These are phyloP conservation scores for Tulasnella sp. DNA, from an alignment of 768 basidiomycete species.

Conservation along the genomic window DNA sequence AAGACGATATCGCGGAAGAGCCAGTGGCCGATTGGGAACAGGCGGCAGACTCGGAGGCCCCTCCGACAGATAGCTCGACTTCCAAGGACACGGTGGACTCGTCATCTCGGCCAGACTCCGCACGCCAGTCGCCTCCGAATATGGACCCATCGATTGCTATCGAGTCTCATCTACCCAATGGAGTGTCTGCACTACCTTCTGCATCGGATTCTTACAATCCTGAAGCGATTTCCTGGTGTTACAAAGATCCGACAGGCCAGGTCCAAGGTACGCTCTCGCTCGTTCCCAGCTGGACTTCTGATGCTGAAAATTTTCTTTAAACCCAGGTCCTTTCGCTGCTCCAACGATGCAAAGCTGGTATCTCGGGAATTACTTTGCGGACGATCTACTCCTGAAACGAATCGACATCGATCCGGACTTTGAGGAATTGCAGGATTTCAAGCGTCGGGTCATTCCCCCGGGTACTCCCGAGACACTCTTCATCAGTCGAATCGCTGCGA, in stretches of 20 bases:
- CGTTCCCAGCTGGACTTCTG: neutral
- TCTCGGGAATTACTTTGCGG: slow-evolving; percentile 83
- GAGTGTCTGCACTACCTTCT: neutral
- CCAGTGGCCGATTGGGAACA: slow-evolving; percentile 30
- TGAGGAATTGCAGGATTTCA: slow-evolving; percentile 45
- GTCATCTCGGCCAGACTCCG: neutral
- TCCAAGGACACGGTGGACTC: neutral
- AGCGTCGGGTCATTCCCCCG: slow-evolving; percentile 40
- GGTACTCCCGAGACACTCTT: slow-evolving; percentile 44
- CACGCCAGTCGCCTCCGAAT: neutral
- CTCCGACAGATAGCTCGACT: neutral
- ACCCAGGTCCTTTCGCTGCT: slow-evolving; percentile 82
- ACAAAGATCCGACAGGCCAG: slow-evolving; percentile 89
- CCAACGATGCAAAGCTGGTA: slow-evolving; percentile 95
- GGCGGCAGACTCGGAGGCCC: neutral
- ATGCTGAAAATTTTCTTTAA: neutral
- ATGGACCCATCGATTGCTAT: neutral
- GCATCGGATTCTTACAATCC: neutral
- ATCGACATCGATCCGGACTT: slow-evolving; percentile 42
- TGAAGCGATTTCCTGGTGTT: slow-evolving; percentile 77
- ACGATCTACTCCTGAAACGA: slow-evolving; percentile 76
- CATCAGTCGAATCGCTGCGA: slow-evolving; percentile 38
- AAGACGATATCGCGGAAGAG: slow-evolving; percentile 32
- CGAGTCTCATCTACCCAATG: neutral
- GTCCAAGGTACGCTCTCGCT: slow-evolving; percentile 70